These are phyloP conservation scores for Beta lomatogona DNA, from an alignment of 179 eudicot species.

Conservation along the genomic window DNA sequence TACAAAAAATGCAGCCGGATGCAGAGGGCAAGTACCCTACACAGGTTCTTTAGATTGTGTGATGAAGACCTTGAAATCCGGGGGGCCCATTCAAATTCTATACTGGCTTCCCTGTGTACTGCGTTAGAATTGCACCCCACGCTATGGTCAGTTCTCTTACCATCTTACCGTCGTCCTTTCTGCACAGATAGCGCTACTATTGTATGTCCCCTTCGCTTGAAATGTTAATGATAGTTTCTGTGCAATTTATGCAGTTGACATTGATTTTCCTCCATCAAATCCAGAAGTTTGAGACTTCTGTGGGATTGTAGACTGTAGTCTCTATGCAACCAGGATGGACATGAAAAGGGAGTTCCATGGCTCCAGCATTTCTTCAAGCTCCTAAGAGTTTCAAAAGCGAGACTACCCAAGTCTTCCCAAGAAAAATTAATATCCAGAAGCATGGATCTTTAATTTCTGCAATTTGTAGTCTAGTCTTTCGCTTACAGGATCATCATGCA, in stretches of 20 bases:
- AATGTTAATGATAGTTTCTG: background rate
- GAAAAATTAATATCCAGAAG: background rate
- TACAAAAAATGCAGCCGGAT: conserved; percentile 53
- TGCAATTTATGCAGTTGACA: conserved; percentile 62
- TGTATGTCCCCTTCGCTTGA: background rate
- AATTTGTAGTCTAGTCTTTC: background rate
- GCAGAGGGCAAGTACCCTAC: conserved; percentile 47
- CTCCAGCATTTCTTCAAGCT: background rate
- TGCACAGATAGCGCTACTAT: background rate
- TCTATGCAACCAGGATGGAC: background rate
- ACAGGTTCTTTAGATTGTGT: conserved; percentile 42
- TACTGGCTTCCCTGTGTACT: conserved; percentile 51
- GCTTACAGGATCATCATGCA: background rate
- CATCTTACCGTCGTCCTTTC: background rate
- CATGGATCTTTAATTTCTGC: background rate
- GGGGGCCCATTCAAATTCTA: conserved; percentile 46
- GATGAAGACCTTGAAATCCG: conserved; percentile 40
- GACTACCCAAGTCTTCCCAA: background rate
- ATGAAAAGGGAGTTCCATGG: background rate
- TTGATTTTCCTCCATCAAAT: conserved; percentile 92
- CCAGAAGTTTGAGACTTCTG: conserved; percentile 59
- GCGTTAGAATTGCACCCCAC: conserved; percentile 47
- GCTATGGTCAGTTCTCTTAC: conserved; percentile 38
- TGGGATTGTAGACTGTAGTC: conserved; percentile 47
- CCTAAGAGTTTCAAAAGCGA: background rate